Conservation (phyloP, 441 rosid genomes). For the Erodium chrysanthum region DNA sequence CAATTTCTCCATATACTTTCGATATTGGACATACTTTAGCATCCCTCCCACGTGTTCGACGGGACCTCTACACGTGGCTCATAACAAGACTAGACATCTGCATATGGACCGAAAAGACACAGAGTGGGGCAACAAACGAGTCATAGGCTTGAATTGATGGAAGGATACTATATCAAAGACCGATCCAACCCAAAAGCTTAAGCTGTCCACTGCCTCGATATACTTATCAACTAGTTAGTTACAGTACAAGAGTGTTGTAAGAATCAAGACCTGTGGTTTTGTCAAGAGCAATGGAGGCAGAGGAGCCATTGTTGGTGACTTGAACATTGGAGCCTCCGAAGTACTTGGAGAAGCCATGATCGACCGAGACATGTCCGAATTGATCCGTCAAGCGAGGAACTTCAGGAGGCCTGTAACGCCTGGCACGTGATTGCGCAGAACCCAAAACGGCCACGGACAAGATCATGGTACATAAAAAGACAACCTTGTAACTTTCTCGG, state of each 20-base stretch:
- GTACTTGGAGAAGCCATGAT: conserved; percentile 31
- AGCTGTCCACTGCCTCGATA: too few relatives aligned
- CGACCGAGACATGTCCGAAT: conserved; percentile 39
- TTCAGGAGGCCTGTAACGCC: conserved; percentile 46
- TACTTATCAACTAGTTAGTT: too few relatives aligned
- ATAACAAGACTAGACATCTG: too few relatives aligned
- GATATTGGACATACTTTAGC: too few relatives aligned
- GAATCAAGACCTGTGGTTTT: conserved; percentile 47
- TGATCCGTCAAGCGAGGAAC: conserved; percentile 57
- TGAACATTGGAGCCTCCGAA: conserved; percentile 51
- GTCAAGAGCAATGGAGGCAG: conserved; percentile 52
- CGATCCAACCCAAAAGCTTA: too few relatives aligned
- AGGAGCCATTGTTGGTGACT: conserved; percentile 45
- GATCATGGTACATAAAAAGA: conserved; percentile 24
- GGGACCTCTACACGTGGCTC: too few relatives aligned
- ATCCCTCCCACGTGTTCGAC: too few relatives aligned
- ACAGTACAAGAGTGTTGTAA: not conserved
- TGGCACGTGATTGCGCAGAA: conserved; percentile 37
- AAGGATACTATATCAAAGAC: too few relatives aligned
- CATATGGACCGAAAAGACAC: too few relatives aligned
- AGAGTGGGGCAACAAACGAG: too few relatives aligned
- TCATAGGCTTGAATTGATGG: too few relatives aligned
- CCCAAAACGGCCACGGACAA: conserved; percentile 30
- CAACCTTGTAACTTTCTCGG: conserved; percentile 18
- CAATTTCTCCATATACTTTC: too few relatives aligned